Percentiles rank a stretch among this genome's conserved stretches.
Evolutionary conservation across 257 asterid species (phyloP).

Genomic region (Dorcoceras hygrometricum): DNA sequence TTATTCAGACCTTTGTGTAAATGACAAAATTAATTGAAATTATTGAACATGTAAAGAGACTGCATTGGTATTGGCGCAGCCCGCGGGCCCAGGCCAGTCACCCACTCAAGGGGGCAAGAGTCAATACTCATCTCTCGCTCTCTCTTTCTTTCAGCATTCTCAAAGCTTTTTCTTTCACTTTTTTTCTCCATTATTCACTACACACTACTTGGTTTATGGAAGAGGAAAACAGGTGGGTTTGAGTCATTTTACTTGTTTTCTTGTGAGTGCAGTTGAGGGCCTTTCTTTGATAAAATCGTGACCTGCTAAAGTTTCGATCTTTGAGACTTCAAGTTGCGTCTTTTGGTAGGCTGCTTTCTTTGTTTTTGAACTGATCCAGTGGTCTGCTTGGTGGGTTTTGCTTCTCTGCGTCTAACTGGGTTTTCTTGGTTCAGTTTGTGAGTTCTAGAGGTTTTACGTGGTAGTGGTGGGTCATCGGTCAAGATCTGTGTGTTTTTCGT

Average conservation of each 20-base stretch:
- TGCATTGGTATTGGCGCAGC: slow-evolving; percentile 36
- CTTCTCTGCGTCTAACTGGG: slow-evolving; percentile 38
- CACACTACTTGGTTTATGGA: slow-evolving; percentile 30
- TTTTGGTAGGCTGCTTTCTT: slow-evolving; percentile 36
- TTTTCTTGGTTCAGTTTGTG: slow-evolving; percentile 36
- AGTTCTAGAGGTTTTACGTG: slow-evolving; percentile 50
- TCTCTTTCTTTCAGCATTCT: slow-evolving; percentile 38
- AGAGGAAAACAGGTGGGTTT: slow-evolving; percentile 22
- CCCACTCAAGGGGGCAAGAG: slow-evolving; percentile 23
- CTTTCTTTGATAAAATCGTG: slow-evolving; percentile 23
- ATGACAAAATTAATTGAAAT: slow-evolving; percentile 62
- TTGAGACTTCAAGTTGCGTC: slow-evolving; percentile 51
- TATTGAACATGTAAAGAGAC: slow-evolving; percentile 53
- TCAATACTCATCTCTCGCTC: background rate
- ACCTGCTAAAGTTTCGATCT: slow-evolving; percentile 59
- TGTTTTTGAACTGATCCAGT: slow-evolving; percentile 54
- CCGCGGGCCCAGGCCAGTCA: slow-evolving; percentile 34
- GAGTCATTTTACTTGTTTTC: slow-evolving; percentile 32
- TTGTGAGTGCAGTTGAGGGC: slow-evolving; percentile 41
- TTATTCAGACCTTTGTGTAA: slow-evolving; percentile 40
- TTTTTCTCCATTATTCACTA: slow-evolving; percentile 34
- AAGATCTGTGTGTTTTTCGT: slow-evolving; percentile 70
- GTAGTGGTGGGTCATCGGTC: slow-evolving; percentile 57
- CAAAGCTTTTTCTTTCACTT: slow-evolving; percentile 30
- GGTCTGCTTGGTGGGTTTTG: slow-evolving; percentile 47